phyloP scores from a whole-genome alignment of 345 rosid species.

The Crucihimalaya himalaica region DNA sequence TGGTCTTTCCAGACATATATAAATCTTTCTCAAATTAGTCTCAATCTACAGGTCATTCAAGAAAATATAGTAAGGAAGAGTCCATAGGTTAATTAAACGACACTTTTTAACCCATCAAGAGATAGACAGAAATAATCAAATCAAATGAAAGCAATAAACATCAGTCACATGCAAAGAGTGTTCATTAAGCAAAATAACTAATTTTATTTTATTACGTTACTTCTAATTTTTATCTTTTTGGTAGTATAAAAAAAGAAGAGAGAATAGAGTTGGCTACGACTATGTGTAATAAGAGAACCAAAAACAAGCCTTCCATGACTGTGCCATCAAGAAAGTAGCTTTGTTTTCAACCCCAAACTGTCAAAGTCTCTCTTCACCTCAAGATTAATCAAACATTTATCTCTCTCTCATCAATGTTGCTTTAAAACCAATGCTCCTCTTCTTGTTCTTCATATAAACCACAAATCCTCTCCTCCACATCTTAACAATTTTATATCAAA shows the following conservation, averaged over 20 bases:
- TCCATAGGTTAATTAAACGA: conserved; percentile 28
- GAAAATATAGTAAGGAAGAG: conserved; percentile 25
- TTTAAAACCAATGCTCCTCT: conserved; percentile 28
- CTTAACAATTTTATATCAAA: conserved; percentile 21
- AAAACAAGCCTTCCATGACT: conserved; percentile 53
- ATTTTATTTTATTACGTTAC: conserved; percentile 12
- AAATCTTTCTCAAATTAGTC: neutral
- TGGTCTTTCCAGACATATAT: neutral
- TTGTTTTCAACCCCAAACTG: conserved; percentile 52
- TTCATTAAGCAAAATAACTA: conserved; percentile 21
- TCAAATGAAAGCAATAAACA: conserved; percentile 38
- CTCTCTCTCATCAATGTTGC: conserved; percentile 27
- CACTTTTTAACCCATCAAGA: conserved; percentile 14
- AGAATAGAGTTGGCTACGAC: conserved; percentile 50
- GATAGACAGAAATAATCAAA: conserved; percentile 35
- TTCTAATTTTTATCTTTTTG: neutral
- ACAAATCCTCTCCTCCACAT: conserved; percentile 24
- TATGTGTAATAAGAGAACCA: conserved; percentile 35
- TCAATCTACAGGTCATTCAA: conserved; percentile 7
- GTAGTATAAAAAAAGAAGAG: conserved; percentile 22
- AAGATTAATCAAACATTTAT: conserved; percentile 28
- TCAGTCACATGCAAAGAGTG: conserved; percentile 44
- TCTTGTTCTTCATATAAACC: conserved; percentile 37
- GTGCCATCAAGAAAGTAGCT: conserved; percentile 55
- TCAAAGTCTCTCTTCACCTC: conserved; percentile 40